phyloP scores from a whole-genome alignment of 192 early-diverging fungal species.

The Coemansia sp. region DNA sequence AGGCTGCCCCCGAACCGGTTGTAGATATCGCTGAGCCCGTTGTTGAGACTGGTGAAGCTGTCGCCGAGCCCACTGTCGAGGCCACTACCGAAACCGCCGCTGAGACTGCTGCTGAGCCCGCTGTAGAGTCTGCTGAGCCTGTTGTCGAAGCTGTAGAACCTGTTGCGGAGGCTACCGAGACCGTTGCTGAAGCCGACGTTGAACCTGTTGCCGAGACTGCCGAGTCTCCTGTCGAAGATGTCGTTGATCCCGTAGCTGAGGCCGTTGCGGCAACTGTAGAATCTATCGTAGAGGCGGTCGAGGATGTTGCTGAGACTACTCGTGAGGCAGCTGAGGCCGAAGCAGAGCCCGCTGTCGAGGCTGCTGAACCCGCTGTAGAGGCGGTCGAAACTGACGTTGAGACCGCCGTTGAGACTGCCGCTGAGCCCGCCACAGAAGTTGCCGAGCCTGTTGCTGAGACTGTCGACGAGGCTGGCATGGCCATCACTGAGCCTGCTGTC shows the following conservation, averaged over 20 bases:
- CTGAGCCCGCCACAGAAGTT: background rate
- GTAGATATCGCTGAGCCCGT: background rate
- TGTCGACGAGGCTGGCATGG: too few species aligned
- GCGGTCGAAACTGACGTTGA: too few species aligned
- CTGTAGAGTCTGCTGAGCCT: background rate
- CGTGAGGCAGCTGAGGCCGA: background rate
- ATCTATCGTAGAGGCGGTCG: too few species aligned
- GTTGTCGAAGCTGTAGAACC: background rate
- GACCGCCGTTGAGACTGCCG: too few species aligned
- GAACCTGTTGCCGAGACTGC: background rate
- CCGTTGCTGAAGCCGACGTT: background rate
- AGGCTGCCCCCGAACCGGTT: background rate
- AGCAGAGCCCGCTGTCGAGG: background rate
- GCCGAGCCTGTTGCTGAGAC: background rate
- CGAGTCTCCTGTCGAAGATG: background rate
- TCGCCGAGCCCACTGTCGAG: background rate
- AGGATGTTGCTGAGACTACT: background rate
- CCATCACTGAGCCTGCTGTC: too few species aligned
- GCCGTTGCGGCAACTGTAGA: background rate
- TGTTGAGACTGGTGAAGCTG: background rate
- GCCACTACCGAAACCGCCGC: background rate
- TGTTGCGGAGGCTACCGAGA: background rate
- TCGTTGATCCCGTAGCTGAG: background rate
- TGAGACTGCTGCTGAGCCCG: background rate
- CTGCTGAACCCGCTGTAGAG: slow-evolving; percentile 1